Evolutionary conservation across 2,329 filamentous ascomycete species (phyloP).

Genomic region (Aspergillus sp.): DNA sequence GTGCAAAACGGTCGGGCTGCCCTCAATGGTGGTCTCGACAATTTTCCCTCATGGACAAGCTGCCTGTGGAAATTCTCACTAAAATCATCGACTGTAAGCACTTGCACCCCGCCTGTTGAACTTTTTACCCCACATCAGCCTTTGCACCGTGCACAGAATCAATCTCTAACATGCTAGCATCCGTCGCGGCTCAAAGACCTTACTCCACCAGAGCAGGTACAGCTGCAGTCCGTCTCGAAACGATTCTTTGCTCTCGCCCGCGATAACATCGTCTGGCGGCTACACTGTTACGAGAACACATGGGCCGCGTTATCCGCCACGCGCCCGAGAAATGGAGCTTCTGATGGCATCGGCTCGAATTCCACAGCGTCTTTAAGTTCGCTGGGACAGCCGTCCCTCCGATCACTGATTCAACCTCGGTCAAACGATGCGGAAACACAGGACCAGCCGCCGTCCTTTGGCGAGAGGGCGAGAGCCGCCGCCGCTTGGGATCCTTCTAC

Average conservation of each 20-base stretch:
- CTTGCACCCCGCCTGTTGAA: slow-evolving; percentile 21
- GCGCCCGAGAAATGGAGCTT: slow-evolving; percentile 25
- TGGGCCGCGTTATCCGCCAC: slow-evolving; percentile 60
- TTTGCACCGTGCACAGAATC: slow-evolving; percentile 11
- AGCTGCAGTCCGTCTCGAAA: slow-evolving; percentile 71
- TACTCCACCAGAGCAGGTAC: slow-evolving; percentile 66
- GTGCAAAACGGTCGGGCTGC: slow-evolving; percentile 22
- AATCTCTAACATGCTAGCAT: slow-evolving; percentile 1
- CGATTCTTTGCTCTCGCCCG: slow-evolving; percentile 69
- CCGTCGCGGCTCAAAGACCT: slow-evolving; percentile 55
- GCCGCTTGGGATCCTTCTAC: slow-evolving; percentile 85
- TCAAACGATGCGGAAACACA: slow-evolving; percentile 11
- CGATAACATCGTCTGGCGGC: slow-evolving; percentile 77
- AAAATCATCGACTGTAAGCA: slow-evolving; percentile 66
- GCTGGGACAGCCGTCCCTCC: slow-evolving; percentile 37
- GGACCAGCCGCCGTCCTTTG: slow-evolving; percentile 27
- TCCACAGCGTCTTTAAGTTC: slow-evolving; percentile 37
- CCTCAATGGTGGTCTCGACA: slow-evolving; percentile 32
- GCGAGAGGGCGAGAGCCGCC: slow-evolving; percentile 37
- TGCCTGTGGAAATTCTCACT: slow-evolving; percentile 68
- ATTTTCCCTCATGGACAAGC: slow-evolving; percentile 52
- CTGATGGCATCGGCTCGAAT: slow-evolving; percentile 56
- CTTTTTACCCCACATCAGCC: slow-evolving; percentile 18
- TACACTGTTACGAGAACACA: slow-evolving; percentile 73
- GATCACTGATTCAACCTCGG: slow-evolving; percentile 40